Conservation (phyloP, 495 filamentous ascomycete genomes). For the Neurospora terricola region DNA sequence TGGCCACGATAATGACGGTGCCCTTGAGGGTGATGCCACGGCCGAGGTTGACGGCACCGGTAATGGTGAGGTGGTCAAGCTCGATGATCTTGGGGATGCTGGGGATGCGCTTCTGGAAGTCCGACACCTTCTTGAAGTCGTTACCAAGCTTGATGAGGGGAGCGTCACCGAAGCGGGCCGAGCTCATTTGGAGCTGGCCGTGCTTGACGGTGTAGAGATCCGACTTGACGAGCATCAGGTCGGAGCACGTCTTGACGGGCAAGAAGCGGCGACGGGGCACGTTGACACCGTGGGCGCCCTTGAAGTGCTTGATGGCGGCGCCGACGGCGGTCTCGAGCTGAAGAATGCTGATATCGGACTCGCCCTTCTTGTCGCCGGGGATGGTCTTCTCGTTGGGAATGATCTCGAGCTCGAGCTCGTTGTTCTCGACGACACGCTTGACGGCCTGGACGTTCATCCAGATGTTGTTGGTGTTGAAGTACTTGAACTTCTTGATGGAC, state of each 20-base stretch:
- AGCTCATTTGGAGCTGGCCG: constrained; percentile 93
- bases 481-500: constrained; percentile 99
- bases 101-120: constrained; percentile 96
- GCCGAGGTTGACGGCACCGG: constrained; percentile 90
- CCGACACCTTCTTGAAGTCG: constrained; percentile 99
- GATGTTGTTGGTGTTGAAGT: constrained; percentile 99
- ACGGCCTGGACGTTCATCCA: constrained; percentile 97
- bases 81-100: constrained; percentile 97
- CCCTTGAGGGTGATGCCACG: constrained; percentile 93
- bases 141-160: constrained; percentile 97
- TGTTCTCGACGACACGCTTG: constrained; percentile 97
- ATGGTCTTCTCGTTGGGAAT: constrained; percentile 99
- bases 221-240: constrained; percentile 99
- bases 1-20: constrained; percentile 99
- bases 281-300: constrained; percentile 98
- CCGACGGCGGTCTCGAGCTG: constrained; percentile 98
- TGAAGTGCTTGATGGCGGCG: constrained; percentile 97
- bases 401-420: constrained; percentile 98
- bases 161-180: constrained; percentile 92
- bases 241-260: constrained; percentile 99
- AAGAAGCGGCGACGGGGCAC: constrained; percentile 95
- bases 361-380: constrained; percentile 97
- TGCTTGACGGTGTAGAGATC: constrained; percentile 99
- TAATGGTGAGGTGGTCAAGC: constrained; percentile 95
- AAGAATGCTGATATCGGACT: constrained; percentile 92